Conservation (phyloP, 768 basidiomycete genomes). For the Rhizopogon roseolus region DNA sequence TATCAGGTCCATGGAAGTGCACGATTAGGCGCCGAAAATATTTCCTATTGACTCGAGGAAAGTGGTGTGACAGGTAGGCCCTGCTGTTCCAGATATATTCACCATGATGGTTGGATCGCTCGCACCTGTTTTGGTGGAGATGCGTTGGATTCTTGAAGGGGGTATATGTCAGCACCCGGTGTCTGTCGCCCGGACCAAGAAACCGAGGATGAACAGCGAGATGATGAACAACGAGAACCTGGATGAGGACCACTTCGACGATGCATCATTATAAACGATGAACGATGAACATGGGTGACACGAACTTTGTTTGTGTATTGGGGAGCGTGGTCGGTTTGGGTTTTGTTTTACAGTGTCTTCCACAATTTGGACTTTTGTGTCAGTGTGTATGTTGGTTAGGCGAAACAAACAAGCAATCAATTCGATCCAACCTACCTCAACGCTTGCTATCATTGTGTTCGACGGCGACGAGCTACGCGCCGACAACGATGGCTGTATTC, state of each 20-base stretch:
- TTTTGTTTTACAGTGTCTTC: conserved; percentile 77
- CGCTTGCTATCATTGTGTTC: conserved; percentile 25
- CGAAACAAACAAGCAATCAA: conserved; percentile 42
- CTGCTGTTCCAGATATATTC: neutral
- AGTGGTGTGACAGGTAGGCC: neutral
- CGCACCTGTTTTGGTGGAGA: no score
- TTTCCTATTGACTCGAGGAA: neutral
- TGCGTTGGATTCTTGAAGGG: no score
- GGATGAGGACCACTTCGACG: neutral
- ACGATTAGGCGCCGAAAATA: neutral
- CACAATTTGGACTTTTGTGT: conserved; percentile 64
- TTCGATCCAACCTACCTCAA: conserved; percentile 25
- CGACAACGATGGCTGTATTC: conserved; percentile 18
- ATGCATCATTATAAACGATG: neutral
- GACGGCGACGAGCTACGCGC: conserved; percentile 16
- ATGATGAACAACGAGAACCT: no score
- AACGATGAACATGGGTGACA: neutral
- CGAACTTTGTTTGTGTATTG: conserved; percentile 34
- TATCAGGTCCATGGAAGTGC: neutral
- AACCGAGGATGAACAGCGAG: neutral
- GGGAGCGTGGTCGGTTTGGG: conserved; percentile 37
- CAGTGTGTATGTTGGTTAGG: conserved; percentile 57
- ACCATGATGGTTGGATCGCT: neutral
- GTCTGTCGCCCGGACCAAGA: neutral
- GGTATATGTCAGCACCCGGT: neutral